phyloP scores from a whole-genome alignment of 805 yeast species.

The Wickerhamiella qilinensis region DNA sequence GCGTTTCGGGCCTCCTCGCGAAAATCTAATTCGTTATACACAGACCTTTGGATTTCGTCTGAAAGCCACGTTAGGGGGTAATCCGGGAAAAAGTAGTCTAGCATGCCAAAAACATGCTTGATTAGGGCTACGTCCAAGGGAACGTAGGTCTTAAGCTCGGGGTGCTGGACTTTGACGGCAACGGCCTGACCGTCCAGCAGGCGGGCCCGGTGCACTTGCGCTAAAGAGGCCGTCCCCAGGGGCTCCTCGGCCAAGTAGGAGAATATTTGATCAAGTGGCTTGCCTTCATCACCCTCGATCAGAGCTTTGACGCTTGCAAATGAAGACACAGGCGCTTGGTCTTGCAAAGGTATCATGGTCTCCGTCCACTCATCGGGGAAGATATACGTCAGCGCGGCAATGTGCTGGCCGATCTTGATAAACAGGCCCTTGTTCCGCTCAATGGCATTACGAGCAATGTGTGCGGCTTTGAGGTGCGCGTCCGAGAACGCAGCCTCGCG shows the following conservation, averaged over 20 bases:
- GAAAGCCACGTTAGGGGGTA: slow-evolving; percentile 93
- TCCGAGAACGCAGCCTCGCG: slow-evolving; percentile 36
- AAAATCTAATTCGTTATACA: slow-evolving; percentile 83
- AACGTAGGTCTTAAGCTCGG: slow-evolving; percentile 68
- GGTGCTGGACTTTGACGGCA: slow-evolving; percentile 93
- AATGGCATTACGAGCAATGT: slow-evolving; percentile 60
- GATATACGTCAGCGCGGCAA: slow-evolving; percentile 80
- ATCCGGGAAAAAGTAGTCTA: slow-evolving; percentile 75
- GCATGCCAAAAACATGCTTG: slow-evolving; percentile 50
- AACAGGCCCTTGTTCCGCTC: slow-evolving; percentile 83
- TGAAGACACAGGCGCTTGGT: slow-evolving; percentile 71
- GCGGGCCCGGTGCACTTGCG: slow-evolving; percentile 80
- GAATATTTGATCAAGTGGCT: slow-evolving; percentile 44
- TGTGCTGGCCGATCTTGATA: slow-evolving; percentile 89
- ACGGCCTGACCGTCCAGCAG: slow-evolving; percentile 51
- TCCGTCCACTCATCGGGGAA: slow-evolving; percentile 91
- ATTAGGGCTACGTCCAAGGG: slow-evolving; percentile 81
- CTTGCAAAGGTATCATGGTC: slow-evolving; percentile 86
- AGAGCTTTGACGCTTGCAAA: slow-evolving; percentile 49
- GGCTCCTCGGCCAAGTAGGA: slow-evolving; percentile 53
- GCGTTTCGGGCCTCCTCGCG: slow-evolving; percentile 77
- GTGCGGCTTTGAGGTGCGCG: slow-evolving; percentile 66
- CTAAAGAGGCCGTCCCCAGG: slow-evolving; percentile 89
- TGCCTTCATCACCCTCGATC: slow-evolving; percentile 54
- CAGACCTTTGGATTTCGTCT: slow-evolving; percentile 75